Base-by-base conservation (phyloP, 352 stramenopile genomes). In the Phytophthora vignae region DNA sequence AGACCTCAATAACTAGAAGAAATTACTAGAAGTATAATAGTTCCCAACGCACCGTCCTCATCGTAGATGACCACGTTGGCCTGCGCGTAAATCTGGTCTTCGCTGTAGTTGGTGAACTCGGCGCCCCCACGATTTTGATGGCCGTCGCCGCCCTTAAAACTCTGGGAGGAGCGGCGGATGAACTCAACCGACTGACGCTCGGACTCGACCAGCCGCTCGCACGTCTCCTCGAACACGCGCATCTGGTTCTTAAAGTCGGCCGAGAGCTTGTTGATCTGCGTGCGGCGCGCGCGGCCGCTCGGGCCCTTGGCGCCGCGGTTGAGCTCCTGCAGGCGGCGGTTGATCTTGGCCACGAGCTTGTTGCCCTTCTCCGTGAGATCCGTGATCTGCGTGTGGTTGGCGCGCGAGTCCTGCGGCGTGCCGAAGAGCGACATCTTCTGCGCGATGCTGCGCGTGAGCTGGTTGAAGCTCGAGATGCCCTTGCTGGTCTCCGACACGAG, bases 41-140 rank as follows among this genome's bases (percentile, higher is more conserved):
- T 7, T 46, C 53, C 8, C 40, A 57, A 77, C 69, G 33, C 56
- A 96, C 89, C 89, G 54, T 96, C 90, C 84, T 96, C 90, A 49
- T 96, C 84, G 74, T 96, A 96, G 36, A 88, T 79, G 40, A 89
- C 80, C 42, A 96, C 81, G 55, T 95, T 95, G 10, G 88, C 90
- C 71, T 96, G 90, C 2, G 88, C 87, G 76, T 96, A 96, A 73
- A 96, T 87, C 77, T 94, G 90, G 64, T 96, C 87, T 64, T 96
- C 90, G 60, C 81, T 94, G 76, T 95, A 96, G 71, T 96, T 93
- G 54, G 78, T 78, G 36, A 96, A 85, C 42, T 85, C 83, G 17
- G 76, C 56, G 22, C 71, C 69, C 3, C 60, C 67, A 22, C 60
- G 69, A 14, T 67, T 73, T 31, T 82, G 64, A 11, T 36, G 48